A percentile compares a stretch with the other conserved stretches of the same genome.
phyloP scores from a whole-genome alignment of 371 early-diverging fungal species.

The Mortierella sp. region DNA sequence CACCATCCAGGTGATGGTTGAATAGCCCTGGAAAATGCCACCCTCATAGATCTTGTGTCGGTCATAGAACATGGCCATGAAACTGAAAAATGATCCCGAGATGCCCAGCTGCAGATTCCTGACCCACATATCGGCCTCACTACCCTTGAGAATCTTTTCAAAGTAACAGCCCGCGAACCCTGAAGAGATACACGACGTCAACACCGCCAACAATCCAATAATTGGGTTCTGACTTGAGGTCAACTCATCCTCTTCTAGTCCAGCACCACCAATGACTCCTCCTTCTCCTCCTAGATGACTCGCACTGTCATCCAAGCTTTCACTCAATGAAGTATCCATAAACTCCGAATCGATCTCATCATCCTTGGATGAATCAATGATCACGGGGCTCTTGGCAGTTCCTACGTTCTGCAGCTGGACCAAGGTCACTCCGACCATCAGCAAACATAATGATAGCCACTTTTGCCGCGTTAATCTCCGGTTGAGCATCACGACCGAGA shows the following conservation, averaged over 20 bases:
- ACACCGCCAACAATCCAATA: conserved; percentile 70
- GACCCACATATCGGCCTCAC: conserved; percentile 81
- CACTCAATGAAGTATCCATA: conserved; percentile 11
- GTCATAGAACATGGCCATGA: conserved; percentile 76
- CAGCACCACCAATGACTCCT: too few species aligned
- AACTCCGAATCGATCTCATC: conserved; percentile 22
- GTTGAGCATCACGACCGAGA: conserved; percentile 84
- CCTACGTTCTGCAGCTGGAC: conserved; percentile 80
- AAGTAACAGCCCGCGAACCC: conserved; percentile 82
- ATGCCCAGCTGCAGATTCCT: conserved; percentile 84
- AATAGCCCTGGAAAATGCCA: conserved; percentile 87
- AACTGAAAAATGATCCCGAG: conserved; percentile 67
- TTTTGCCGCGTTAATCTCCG: conserved; percentile 71
- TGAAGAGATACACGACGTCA: conserved; percentile 72
- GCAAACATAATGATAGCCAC: conserved; percentile 84
- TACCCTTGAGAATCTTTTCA: conserved; percentile 73
- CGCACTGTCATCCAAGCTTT: neutral
- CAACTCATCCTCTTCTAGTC: conserved; percentile 24
- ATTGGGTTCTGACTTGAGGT: conserved; percentile 58
- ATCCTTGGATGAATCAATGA: conserved; percentile 15
- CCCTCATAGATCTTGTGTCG: conserved; percentile 65
- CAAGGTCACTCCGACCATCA: conserved; percentile 90
- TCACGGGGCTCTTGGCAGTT: conserved; percentile 21
- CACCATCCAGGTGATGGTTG: conserved; percentile 76
- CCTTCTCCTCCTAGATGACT: neutral